Percentiles rank a stretch among this genome's conserved stretches.
Conservation (phyloP, 768 basidiomycete species). For the Xanthoconium purpureum region DNA sequence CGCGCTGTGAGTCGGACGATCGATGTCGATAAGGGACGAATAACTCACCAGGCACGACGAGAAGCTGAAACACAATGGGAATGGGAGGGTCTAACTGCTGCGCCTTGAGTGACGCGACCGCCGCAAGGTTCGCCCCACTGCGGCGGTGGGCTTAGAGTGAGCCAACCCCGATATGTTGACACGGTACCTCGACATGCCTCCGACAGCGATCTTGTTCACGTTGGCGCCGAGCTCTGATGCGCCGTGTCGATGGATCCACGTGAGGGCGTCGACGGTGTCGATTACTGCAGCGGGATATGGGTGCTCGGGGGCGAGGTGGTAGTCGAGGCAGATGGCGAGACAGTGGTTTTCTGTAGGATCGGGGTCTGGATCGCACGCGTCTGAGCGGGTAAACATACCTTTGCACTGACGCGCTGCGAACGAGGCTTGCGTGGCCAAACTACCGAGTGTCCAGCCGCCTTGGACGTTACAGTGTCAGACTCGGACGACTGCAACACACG, state of each 20-base stretch:
- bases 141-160: background rate
- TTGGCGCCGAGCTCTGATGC: conserved; percentile 46
- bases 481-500: too few relatives aligned
- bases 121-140: conserved; percentile 71
- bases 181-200: conserved; percentile 63
- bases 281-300: conserved; percentile 70
- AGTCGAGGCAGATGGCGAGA: conserved; percentile 65
- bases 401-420: conserved; percentile 41
- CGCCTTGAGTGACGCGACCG: conserved; percentile 63
- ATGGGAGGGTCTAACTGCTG: conserved; percentile 46
- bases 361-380: background rate
- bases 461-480: background rate
- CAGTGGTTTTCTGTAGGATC: conserved; percentile 49
- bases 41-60: conserved; percentile 55
- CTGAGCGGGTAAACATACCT: conserved; percentile 4
- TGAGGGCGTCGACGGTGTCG: conserved; percentile 63
- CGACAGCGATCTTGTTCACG: conserved; percentile 56
- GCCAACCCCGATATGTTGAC: background rate
- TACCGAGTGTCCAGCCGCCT: conserved; percentile 77
- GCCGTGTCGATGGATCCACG: conserved; percentile 57
- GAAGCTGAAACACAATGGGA: conserved; percentile 59
- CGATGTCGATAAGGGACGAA: background rate
- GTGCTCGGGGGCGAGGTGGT: conserved; percentile 69
- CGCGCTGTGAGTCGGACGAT: background rate
- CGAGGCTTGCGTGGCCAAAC: conserved; percentile 54